Evolutionary conservation across 495 filamentous ascomycete genomes (phyloP).

Genomic region (Talaromyces adpressus): DNA sequence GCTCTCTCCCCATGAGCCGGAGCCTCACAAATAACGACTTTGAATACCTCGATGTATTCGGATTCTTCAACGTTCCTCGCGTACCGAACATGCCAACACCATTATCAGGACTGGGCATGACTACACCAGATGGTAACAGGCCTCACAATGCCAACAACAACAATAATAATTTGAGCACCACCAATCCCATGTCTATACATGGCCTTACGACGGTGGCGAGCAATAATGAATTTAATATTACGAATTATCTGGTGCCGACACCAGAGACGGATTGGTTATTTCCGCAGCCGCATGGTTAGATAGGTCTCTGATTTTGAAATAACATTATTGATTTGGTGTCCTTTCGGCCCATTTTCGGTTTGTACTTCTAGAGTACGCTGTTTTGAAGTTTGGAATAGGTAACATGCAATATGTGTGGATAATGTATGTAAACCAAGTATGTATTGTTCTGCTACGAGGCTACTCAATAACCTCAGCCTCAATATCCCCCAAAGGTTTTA

Average conservation of each 20-base stretch:
- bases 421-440: neutral
- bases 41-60: constrained; percentile 88
- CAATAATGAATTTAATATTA: constrained; percentile 41
- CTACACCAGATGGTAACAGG: constrained; percentile 10
- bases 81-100: constrained; percentile 36
- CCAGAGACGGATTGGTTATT: constrained; percentile 44
- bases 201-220: constrained; percentile 27
- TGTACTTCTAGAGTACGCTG: too few species aligned
- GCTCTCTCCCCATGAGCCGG: constrained; percentile 19
- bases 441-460: neutral
- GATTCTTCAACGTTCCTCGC: constrained; percentile 85
- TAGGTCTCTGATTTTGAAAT: neutral
- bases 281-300: constrained; percentile 22
- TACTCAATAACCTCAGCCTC: neutral
- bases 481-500: neutral
- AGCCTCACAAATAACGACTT: constrained; percentile 73
- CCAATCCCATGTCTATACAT: constrained; percentile 37
- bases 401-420: neutral
- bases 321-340: neutral
- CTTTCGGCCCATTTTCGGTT: too few species aligned
- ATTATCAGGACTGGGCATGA: constrained; percentile 22
- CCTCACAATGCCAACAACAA: neutral
- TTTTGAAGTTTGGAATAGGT: neutral
- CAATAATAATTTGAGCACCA: neutral
- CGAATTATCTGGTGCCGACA: constrained; percentile 40